Evolutionary conservation across 2,329 filamentous ascomycete species (phyloP).

Genomic region (Cladosporium sp.): DNA sequence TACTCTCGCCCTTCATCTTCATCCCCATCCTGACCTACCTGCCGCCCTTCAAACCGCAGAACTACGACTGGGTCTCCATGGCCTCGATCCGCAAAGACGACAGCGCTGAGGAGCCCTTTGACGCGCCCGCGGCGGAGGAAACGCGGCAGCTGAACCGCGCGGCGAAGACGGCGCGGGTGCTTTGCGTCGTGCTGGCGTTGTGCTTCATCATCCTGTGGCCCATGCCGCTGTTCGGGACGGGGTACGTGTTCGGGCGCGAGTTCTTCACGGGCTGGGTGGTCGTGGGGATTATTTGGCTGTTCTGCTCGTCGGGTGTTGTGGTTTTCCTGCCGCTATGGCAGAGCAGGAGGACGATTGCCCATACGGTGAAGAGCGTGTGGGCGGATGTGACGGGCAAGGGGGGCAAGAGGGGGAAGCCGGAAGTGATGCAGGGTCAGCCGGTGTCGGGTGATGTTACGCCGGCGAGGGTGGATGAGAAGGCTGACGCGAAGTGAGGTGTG

Average conservation of each 20-base stretch:
- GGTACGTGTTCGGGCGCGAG: conserved; percentile 72
- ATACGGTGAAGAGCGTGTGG: conserved; percentile 56
- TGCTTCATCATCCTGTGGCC: conserved; percentile 78
- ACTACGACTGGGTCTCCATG: conserved; percentile 83
- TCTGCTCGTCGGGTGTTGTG: conserved; percentile 62
- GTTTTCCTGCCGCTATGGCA: conserved; percentile 78
- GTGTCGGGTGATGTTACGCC: neutral
- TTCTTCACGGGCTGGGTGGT: conserved; percentile 58
- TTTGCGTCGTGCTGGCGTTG: conserved; percentile 61
- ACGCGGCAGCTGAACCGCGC: conserved; percentile 32
- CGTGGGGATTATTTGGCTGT: conserved; percentile 45
- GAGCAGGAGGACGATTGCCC: conserved; percentile 59
- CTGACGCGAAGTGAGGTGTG: neutral
- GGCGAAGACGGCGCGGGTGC: conserved; percentile 47
- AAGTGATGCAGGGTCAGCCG: conserved; percentile 24
- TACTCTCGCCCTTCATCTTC: conserved; percentile 67
- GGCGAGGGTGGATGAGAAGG: conserved; percentile 24
- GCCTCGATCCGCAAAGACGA: conserved; percentile 67
- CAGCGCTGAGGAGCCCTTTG: conserved; percentile 60
- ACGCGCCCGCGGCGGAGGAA: conserved; percentile 48
- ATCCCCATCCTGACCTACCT: conserved; percentile 65
- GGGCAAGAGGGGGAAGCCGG: conserved; percentile 14
- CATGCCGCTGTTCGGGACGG: conserved; percentile 80
- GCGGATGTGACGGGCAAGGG: conserved; percentile 48
- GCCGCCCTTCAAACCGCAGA: conserved; percentile 54